These are phyloP conservation scores for Adenanthera pavonina DNA, from an alignment of 306 rosid species.

Conservation along the genomic window DNA sequence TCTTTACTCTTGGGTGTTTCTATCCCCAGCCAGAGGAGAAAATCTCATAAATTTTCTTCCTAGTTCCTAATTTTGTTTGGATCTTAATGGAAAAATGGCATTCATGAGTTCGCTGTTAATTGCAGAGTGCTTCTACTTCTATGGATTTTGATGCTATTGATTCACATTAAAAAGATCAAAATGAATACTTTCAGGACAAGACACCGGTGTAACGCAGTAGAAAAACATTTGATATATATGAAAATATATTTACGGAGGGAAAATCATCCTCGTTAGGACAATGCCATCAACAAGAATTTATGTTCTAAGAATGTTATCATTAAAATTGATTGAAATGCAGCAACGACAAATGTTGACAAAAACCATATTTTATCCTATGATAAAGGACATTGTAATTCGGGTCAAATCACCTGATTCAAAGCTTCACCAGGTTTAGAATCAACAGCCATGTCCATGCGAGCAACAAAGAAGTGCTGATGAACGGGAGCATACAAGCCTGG, in stretches of 20 bases:
- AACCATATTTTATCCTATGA: not conserved
- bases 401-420: conserved; percentile 67
- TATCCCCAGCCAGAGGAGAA: not conserved
- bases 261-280: not conserved
- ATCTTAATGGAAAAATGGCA: no score
- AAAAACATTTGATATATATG: not conserved
- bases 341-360: not conserved
- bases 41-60: not conserved
- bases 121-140: not conserved
- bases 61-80: no score
- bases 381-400: not conserved
- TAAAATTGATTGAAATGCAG: no score
- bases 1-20: not conserved
- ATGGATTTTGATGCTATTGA: not conserved
- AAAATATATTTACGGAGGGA: not conserved
- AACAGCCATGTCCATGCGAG: conserved; percentile 92
- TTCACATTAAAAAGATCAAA: not conserved
- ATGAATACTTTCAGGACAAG: not conserved
- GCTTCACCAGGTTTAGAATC: conserved; percentile 90
- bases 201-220: not conserved
- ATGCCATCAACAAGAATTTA: no score
- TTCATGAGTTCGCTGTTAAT: not conserved
- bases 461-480: conserved; percentile 87
- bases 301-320: no score
- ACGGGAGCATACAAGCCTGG: conserved; percentile 87